These are phyloP conservation scores for Diddensiella transvaalensis DNA, from an alignment of 805 yeast genomes.

Conservation along the genomic window DNA sequence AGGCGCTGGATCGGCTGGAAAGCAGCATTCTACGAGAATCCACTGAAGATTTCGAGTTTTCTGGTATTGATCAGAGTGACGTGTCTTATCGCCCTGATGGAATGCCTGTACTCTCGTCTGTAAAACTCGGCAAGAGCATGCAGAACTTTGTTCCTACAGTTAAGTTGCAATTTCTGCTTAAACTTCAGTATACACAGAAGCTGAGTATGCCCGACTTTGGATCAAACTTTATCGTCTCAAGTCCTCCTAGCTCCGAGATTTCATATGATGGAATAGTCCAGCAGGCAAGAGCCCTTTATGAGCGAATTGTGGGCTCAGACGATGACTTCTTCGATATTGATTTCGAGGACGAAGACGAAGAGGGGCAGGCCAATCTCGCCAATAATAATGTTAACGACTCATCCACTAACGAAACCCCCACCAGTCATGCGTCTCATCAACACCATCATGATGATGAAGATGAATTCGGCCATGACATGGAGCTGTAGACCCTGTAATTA, in stretches of 20 bases:
- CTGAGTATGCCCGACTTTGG: conserved; percentile 14
- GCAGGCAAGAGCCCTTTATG: conserved; percentile 72
- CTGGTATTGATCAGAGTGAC: conserved; percentile 55
- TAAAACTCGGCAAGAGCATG: conserved; percentile 80
- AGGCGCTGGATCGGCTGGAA: conserved; percentile 79
- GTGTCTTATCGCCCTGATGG: conserved; percentile 54
- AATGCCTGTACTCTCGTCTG: conserved; percentile 68
- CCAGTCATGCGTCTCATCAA: conserved; percentile 3
- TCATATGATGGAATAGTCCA: conserved; percentile 89
- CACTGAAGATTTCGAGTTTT: conserved; percentile 51
- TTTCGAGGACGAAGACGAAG: conserved; percentile 89
- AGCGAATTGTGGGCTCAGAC: conserved; percentile 80
- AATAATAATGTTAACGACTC: conserved; percentile 9
- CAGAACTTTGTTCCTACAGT: conserved; percentile 81
- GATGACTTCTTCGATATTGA: conserved; percentile 96
- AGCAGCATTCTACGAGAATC: conserved; percentile 77
- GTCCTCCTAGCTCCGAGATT: conserved; percentile 46
- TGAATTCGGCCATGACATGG: conserved; percentile 30
- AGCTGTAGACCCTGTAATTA: conserved; percentile 16
- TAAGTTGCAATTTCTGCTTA: conserved; percentile 57
- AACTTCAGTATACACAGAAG: conserved; percentile 57
- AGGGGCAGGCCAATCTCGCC: conserved; percentile 21
- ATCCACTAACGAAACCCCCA: conserved; percentile 1
- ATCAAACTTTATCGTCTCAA: conserved; percentile 2
- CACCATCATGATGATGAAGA: conserved; percentile 21